A percentile compares a stretch with the other conserved stretches of the same genome.
Evolutionary conservation across 768 basidiomycete species (phyloP).

Genomic region (Amylocystis lapponica): DNA sequence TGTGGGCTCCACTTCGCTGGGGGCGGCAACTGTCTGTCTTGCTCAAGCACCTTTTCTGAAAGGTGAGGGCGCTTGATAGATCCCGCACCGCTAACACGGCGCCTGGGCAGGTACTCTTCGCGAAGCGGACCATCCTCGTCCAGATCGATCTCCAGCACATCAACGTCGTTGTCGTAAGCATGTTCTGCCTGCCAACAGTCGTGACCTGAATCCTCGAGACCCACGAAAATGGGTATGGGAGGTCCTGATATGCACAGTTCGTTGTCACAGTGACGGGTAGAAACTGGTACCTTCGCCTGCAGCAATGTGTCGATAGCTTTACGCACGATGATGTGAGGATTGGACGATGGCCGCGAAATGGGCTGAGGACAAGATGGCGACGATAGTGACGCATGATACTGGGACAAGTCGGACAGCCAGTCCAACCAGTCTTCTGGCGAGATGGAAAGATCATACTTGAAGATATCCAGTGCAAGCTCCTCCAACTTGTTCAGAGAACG

Average conservation of each 20-base stretch:
- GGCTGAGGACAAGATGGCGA: slow-evolving; percentile 62
- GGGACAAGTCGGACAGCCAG: slow-evolving; percentile 64
- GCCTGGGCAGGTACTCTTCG: slow-evolving; percentile 74
- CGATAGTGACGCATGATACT: slow-evolving; percentile 59
- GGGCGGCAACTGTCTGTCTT: slow-evolving; percentile 48
- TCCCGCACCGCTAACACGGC: slow-evolving; percentile 39
- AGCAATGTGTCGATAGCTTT: slow-evolving; percentile 66
- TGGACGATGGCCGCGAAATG: slow-evolving; percentile 71
- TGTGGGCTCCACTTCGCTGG: slow-evolving; percentile 80
- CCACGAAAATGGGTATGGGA: slow-evolving; percentile 67
- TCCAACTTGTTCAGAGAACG: slow-evolving; percentile 67
- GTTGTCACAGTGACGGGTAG: slow-evolving; percentile 9
- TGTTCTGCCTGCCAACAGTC: slow-evolving; percentile 45
- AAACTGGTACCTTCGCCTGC: slow-evolving; percentile 36
- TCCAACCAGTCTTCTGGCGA: slow-evolving; percentile 57
- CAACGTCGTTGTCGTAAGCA: slow-evolving; percentile 22
- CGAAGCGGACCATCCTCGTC: slow-evolving; percentile 80
- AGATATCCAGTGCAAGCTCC: slow-evolving; percentile 62
- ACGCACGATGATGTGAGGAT: slow-evolving; percentile 63
- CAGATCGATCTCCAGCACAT: slow-evolving; percentile 67
- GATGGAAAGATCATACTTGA: slow-evolving; percentile 66
- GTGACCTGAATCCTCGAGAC: slow-evolving; percentile 57
- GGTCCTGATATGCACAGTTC: slow-evolving; percentile 20
- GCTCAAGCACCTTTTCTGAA: slow-evolving; percentile 13
- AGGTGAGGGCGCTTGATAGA: slow-evolving; percentile 6